Evolutionary conservation across 2,329 filamentous ascomycete genomes (phyloP), one percentile per base, ranked within the genome.

Genomic region (Colletotrichum endophyticum): DNA sequence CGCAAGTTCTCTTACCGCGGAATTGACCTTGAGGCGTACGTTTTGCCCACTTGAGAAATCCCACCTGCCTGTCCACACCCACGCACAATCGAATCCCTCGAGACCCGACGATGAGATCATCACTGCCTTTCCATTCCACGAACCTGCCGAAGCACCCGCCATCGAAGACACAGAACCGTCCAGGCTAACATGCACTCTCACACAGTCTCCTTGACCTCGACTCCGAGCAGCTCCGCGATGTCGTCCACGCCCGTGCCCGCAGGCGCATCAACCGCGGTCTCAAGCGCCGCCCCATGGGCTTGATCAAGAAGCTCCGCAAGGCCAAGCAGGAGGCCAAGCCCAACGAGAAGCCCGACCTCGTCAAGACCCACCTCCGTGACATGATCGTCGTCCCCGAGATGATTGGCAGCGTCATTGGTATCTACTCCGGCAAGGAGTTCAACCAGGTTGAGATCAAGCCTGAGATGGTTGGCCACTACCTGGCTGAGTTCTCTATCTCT

Each of bases 401-500:
- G 97, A 99, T 99, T 87, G 97, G 97, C 85, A 95, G 92, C 89
- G 96, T 99, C 85, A 95, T 99, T 85, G 97, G 96, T 88, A 97
- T 99, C 92, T 99, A 99, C 95, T 98, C 95, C 82, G 97, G 97
- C 87, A 99, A 99, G 94, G 96, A 99, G 91, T 99, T 99, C 95
- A 99, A 99, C 94, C 96, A 98, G 93, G 96, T 99, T 84, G 97
- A 99, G 91, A 97, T 99, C 92, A 98, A 98, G 94, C 97, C 97
- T 84, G 97, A 99, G 93, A 99, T 99, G 97, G 97, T 99, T 89
- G 97, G 97, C 88, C 96, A 99, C 92, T 98, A 98, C 93, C 92
- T 99, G 82, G 97, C 92, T 86, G 97, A 99, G 91, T 99, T 99
- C 93, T 98, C 96, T 83, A 99, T 99, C 92, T 97, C 96, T 91